Conservation (phyloP, 352 stramenopile species). For the Globisporangium apiculatum region DNA sequence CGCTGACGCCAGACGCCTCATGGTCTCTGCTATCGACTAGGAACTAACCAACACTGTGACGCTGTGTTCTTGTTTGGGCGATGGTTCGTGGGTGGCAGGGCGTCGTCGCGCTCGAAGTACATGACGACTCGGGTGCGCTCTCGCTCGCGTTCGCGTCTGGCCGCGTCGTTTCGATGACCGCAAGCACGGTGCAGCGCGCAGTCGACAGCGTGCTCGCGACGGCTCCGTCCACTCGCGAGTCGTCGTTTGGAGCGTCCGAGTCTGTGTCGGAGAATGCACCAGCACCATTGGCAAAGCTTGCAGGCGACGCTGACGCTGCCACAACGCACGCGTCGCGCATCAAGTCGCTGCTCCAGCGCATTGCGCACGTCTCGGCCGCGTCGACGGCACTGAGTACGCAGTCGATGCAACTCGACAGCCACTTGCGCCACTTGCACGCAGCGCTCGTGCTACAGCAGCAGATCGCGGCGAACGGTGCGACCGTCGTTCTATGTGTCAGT, state of each 20-base stretch:
- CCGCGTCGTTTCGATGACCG: constrained; percentile 21
- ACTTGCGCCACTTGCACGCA: constrained; percentile 35
- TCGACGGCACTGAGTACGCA: constrained; percentile 18
- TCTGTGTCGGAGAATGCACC: no score
- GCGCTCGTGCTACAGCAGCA: constrained; percentile 33
- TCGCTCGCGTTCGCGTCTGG: constrained; percentile 33
- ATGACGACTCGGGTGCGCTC: constrained; percentile 13
- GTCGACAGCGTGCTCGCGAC: constrained; percentile 16
- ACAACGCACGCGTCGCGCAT: constrained; percentile 10
- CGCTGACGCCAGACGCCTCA: background rate
- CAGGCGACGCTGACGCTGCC: background rate
- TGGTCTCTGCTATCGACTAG: background rate
- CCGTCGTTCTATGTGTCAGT: background rate
- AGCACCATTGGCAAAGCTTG: no score
- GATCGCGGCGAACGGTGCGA: constrained; percentile 9
- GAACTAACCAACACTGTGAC: no score
- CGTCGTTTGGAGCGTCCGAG: no score
- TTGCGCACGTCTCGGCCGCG: constrained; percentile 27
- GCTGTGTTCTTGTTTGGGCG: background rate
- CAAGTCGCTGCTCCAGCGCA: constrained; percentile 29
- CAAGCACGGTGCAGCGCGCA: constrained; percentile 9
- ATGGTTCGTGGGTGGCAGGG: constrained; percentile 13
- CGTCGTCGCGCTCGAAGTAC: constrained; percentile 19
- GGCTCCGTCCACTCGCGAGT: background rate
- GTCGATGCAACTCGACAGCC: constrained; percentile 29